Percentiles rank a stretch among this genome's conserved stretches.
phyloP scores from a whole-genome alignment of 148 eudicot species.

The Cornus florida region DNA sequence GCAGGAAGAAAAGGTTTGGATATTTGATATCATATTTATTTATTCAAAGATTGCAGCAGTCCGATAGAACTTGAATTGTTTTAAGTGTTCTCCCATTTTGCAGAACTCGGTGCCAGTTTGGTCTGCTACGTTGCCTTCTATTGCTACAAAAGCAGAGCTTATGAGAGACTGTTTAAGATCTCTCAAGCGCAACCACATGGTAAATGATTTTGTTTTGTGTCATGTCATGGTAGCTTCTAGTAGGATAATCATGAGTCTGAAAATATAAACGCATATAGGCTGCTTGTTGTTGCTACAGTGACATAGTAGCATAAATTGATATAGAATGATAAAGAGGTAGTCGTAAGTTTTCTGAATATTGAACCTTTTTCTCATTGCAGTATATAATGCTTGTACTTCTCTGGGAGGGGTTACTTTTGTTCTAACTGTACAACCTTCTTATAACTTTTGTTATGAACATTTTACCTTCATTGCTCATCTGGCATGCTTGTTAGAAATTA shows the following conservation, averaged over 20 bases:
- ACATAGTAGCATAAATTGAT: background rate
- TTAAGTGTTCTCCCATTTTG: background rate
- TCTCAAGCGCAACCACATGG: constrained; percentile 68
- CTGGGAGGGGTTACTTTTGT: background rate
- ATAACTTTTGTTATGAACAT: background rate
- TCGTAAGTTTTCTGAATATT: background rate
- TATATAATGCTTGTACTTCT: background rate
- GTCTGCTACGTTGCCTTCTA: constrained; percentile 14
- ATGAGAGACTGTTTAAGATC: constrained; percentile 67
- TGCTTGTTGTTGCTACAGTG: no score
- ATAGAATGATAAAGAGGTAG: background rate
- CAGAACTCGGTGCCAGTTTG: constrained; percentile 28
- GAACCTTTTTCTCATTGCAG: background rate
- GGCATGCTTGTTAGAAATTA: background rate
- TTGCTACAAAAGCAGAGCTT: constrained; percentile 37
- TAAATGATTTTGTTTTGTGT: no score
- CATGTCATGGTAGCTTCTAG: constrained; percentile 4
- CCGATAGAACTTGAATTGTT: background rate
- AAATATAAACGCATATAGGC: no score
- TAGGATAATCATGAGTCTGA: no score
- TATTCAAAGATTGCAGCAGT: constrained; percentile 1
- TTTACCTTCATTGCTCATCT: background rate
- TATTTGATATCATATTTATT: no score
- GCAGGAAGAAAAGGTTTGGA: no score
- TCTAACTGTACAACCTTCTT: background rate